Evolutionary conservation across 225 moss, liverwort and hornwort genomes (phyloP).

Genomic region (Physcomitrium patens): DNA sequence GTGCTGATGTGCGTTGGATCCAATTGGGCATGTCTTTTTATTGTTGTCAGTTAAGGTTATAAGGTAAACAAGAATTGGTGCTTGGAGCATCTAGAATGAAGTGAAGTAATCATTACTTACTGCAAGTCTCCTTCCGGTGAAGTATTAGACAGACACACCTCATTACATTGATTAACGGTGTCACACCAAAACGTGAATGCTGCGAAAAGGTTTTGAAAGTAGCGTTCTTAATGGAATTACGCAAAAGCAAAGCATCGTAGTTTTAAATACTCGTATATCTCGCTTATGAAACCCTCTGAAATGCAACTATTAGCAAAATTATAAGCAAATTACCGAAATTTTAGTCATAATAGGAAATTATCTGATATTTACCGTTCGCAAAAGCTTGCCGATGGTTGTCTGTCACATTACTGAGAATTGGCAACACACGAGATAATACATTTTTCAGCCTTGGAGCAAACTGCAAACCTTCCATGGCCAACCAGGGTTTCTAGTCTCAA

Average conservation of each 20-base stretch:
- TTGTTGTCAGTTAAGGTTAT: background rate
- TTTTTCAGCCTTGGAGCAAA: slow-evolving; percentile 90
- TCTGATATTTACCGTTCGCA: slow-evolving; percentile 62
- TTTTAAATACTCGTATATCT: slow-evolving; percentile 14
- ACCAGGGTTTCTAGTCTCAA: slow-evolving; percentile 28
- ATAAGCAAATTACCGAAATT: background rate
- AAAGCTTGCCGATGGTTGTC: slow-evolving; percentile 72
- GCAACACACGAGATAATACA: slow-evolving; percentile 80
- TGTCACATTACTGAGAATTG: slow-evolving; percentile 72
- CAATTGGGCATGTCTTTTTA: slow-evolving; percentile 8
- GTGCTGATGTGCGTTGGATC: slow-evolving; percentile 11
- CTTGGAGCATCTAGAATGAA: slow-evolving; percentile 1
- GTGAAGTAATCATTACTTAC: slow-evolving; percentile 44
- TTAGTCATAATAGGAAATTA: background rate
- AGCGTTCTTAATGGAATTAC: slow-evolving; percentile 3
- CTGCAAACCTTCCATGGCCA: slow-evolving; percentile 69
- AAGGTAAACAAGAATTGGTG: background rate
- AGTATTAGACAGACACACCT: slow-evolving; percentile 57
- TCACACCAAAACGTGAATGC: slow-evolving; percentile 90
- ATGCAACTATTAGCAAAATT: slow-evolving; percentile 3
- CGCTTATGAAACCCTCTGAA: slow-evolving; percentile 3
- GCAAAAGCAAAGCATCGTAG: slow-evolving; percentile 13
- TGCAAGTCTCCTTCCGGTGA: slow-evolving; percentile 81
- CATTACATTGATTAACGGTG: slow-evolving; percentile 69
- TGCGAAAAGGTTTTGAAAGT: slow-evolving; percentile 35